These are phyloP conservation scores for Botrytis fabae DNA, from an alignment of 2,329 filamentous ascomycete species.

Conservation along the genomic window DNA sequence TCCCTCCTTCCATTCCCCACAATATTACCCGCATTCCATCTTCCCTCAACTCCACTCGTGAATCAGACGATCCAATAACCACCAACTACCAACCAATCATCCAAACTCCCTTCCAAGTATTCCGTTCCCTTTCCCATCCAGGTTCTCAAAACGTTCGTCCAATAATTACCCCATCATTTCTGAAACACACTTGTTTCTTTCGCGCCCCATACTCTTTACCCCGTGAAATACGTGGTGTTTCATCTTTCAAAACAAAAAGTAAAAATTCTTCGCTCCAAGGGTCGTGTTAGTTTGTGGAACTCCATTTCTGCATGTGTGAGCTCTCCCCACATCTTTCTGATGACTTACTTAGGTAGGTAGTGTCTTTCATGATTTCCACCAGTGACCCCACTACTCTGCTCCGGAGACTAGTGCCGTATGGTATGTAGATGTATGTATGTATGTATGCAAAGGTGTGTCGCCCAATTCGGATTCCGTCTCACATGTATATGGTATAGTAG, in stretches of 20 bases:
- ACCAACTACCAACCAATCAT: neutral
- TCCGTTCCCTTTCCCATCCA: neutral
- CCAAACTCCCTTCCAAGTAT: neutral
- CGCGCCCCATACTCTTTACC: conserved; percentile 1
- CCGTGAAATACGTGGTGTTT: conserved; percentile 21
- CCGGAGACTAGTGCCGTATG: neutral
- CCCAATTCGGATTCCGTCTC: neutral
- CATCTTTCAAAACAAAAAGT: conserved; percentile 4
- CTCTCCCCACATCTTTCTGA: neutral
- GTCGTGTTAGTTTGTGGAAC: neutral
- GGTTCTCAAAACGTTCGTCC: neutral
- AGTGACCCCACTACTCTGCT: conserved; percentile 1
- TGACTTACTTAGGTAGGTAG: neutral
- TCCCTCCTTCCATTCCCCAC: neutral
- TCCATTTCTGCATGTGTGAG: neutral
- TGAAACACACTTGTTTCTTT: conserved; percentile 4
- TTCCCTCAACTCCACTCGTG: neutral
- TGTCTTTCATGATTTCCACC: neutral
- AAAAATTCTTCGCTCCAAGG: conserved; percentile 7
- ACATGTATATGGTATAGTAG: neutral
- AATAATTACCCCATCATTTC: conserved; percentile 5
- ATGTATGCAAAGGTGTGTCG: neutral
- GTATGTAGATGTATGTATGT: conserved; percentile 1
- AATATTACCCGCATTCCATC: neutral
- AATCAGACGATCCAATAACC: neutral